Base-by-base conservation (phyloP, 1,284 basidiomycete genomes). In the Cryptococcus deneoformans region DNA sequence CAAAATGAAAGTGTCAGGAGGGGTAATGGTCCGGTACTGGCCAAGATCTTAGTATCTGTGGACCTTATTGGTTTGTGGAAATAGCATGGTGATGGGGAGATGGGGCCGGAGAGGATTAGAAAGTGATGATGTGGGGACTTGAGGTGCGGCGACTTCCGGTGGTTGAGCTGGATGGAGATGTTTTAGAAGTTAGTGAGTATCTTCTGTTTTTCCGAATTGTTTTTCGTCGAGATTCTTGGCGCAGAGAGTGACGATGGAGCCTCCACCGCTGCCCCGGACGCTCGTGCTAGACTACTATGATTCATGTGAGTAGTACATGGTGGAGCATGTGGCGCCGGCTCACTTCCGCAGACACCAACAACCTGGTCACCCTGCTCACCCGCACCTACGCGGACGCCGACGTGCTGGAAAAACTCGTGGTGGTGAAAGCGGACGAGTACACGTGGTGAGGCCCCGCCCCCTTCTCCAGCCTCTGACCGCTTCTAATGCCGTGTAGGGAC, bases 241-340 rank as follows among this genome's bases (percentile, higher is more conserved):
- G 29, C 29, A 29, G 16, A 36, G 53, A 47, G 29, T 29, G 29
- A 40, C 29, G 16, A 61, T 55, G 50, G 53, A 47, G 38, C 44
- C 58, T 1, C 66, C 68, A 1, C 69, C 73, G 3, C 68, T 79
- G 12, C 77, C 78, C 2, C 58, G 77, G 29, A 76, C 73, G 2
- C 63, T 78, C 48, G 76, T 79, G 16, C 56, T 79, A 52, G 78
- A 79, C 59, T 79, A 76, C 57, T 78, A 78, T 49, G 78, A 79
- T 54, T 77, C 76, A 0, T 79, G 75, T 75, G 53, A 59, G 74
- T 56, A 29, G 29, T 29, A 29, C 29, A 5, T 29, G 29, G 14
- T 3, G 29, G 29, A 29, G 1, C 3, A 29, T 29, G 29, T 5
- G 29, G 29, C 29, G 29, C 29, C 29, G 5, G 29, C 48, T 51